Evolutionary conservation across 306 rosid species (phyloP).

Genomic region (Malus domestica): DNA sequence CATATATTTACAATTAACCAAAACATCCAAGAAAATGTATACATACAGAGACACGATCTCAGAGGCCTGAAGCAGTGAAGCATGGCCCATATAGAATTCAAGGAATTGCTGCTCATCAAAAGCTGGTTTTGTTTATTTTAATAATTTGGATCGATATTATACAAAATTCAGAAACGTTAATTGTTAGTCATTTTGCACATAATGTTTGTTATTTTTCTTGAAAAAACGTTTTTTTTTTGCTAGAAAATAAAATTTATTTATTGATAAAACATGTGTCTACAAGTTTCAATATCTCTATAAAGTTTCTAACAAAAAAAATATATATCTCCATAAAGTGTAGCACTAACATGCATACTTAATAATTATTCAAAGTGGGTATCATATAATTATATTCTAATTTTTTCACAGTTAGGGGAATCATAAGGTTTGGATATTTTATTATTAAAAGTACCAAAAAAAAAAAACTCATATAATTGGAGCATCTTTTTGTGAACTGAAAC

Average conservation of each 20-base stretch:
- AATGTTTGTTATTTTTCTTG: too few relatives aligned
- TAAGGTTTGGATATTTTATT: not conserved
- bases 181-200: too few relatives aligned
- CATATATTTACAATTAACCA: not conserved
- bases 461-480: not conserved
- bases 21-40: not conserved
- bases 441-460: not conserved
- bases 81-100: not conserved
- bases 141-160: not conserved
- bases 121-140: not conserved
- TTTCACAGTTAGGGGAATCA: not conserved
- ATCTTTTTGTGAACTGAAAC: not conserved
- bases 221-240: not conserved
- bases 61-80: not conserved
- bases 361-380: not conserved
- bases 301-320: not conserved
- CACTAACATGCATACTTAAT: not conserved
- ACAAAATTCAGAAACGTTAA: not conserved
- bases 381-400: not conserved
- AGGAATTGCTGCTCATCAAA: not conserved
- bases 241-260: too few relatives aligned
- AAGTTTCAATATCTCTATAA: not conserved
- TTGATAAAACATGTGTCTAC: not conserved
- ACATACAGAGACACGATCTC: not conserved
- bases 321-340: not conserved